phyloP scores from a whole-genome alignment of 305 asterid genomes.

The Solanum hybrid region DNA sequence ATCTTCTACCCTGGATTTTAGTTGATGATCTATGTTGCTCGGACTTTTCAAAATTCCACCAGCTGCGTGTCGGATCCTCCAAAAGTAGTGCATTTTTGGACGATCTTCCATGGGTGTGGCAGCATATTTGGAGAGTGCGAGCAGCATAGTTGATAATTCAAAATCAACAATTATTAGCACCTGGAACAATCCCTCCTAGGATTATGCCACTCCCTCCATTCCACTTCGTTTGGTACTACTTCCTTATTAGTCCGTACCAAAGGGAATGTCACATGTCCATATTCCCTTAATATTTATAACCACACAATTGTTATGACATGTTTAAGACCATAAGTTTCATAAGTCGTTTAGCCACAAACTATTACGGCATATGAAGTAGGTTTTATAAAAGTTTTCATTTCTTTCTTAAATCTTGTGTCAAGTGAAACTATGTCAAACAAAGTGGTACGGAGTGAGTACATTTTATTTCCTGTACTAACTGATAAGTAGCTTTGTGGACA shows the following conservation, averaged over 20 bases:
- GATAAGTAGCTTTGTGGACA: neutral
- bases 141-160: neutral
- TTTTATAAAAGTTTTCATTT: neutral
- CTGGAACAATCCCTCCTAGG: neutral
- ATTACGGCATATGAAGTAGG: neutral
- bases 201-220: neutral
- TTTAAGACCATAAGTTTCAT: neutral
- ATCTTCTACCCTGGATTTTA: neutral
- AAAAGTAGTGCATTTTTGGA: neutral
- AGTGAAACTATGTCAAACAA: neutral
- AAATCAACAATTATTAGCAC: neutral
- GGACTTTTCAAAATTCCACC: neutral
- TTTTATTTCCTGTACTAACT: neutral
- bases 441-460: neutral
- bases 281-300: neutral
- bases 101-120: neutral
- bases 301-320: neutral
- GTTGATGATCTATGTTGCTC: neutral
- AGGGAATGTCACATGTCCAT: neutral
- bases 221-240: neutral
- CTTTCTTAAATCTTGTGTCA: neutral
- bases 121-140: neutral
- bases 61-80: neutral
- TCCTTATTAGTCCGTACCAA: neutral
- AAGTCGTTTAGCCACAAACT: neutral